Base-by-base conservation (phyloP, 139 green algal genomes). In the Closterium sp. region DNA sequence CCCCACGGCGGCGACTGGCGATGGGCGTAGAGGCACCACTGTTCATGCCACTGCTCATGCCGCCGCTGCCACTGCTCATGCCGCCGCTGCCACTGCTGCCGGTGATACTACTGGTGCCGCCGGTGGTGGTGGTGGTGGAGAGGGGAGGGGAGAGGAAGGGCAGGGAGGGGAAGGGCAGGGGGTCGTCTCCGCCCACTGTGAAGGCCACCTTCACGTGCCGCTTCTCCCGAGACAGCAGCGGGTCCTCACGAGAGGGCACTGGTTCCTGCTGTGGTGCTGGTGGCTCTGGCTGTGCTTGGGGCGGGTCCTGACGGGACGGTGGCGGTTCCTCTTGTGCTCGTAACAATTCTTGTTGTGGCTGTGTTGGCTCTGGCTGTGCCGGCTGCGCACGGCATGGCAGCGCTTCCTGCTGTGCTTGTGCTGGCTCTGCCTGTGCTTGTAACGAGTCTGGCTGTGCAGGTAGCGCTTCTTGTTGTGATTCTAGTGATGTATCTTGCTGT, bases 151-250 rank as follows among this genome's bases (percentile, higher is more conserved):
- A 16, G 83, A 86, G n/a, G 83, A 86, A 86, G 83, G 30, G n/a
- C 9, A 86, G 30, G 4, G 83, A 12, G n/a, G 83, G 30, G 9
- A 76, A 76, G 55, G 55, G 55, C 55, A 34, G 30, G 83, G 83
- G 3, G 9, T 86, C 30, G 83, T 86, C 30, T 19, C 32, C 87
- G 10, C 81, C 34, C 7, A 33, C 87, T 30, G 31, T 33, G 31
- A 90, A 90, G 16, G 25, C 25, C n/a, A 84, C 36, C 1, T 90
- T 90, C 33, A 90, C 36, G 34, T 90, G 87, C 36, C 30, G 25
- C 12, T 34, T 34, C 34, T 90, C 87, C 87, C 23, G 83, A 10
- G 87, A 90, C 9, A 90, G 34, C 34, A 90, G 35, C 28, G 87
- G 87, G 87, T 90, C 87, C 33, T 88, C 85, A n/a, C 55, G 33